Evolutionary conservation across 164 flowering plant species (phyloP), one percentile per base, ranked within the genome.

Genomic region (Echeveria elegans): DNA sequence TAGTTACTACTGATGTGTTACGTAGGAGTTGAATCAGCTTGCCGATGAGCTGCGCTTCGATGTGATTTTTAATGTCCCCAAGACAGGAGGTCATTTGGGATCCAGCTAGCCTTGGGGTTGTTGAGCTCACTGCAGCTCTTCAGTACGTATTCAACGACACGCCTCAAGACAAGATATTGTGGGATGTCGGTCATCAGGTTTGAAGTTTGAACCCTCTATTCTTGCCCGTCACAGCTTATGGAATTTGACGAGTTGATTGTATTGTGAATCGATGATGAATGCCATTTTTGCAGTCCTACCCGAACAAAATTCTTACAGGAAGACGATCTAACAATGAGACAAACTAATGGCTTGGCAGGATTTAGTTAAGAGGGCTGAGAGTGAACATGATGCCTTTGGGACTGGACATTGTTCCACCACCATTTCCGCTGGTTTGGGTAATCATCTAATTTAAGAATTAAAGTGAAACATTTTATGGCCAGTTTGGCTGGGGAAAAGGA

Each of bases 111-210:
- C 92, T 93, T 9, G 47, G 47, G 15, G 47, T 43, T 43, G 47
- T 43, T 9, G 47, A 43, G 47, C 47, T 43, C 15, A 43, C 98
- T 4, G 96, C 90, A 70, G 98, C 98, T 66, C 96, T 94, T 73
- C 98, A 94, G 69, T 89, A 86, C 78, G 90, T 94, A 45, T 94
- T 94, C 69, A 88, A 89, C 69, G 87, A 89, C 75, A 66, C 88
- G 23, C 97, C 97, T 70, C 82, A 83, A 68, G 98, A 94, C 67
- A 82, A 64, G 78, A 84, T 89, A 36, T 73, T 91, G 1, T 91
- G 97, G 98, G 97, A 90, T 81, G 97, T 91, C 72, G 98, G 98
- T 47, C 98, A 94, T 77, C 98, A 91, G 96, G 98, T 93, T 29
- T 0, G 26, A 6, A 53, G 98, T 93, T 29, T 0, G 26, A 6